Conservation (phyloP, 176 grass and related monocot genomes). For the Eleusine coracana region DNA sequence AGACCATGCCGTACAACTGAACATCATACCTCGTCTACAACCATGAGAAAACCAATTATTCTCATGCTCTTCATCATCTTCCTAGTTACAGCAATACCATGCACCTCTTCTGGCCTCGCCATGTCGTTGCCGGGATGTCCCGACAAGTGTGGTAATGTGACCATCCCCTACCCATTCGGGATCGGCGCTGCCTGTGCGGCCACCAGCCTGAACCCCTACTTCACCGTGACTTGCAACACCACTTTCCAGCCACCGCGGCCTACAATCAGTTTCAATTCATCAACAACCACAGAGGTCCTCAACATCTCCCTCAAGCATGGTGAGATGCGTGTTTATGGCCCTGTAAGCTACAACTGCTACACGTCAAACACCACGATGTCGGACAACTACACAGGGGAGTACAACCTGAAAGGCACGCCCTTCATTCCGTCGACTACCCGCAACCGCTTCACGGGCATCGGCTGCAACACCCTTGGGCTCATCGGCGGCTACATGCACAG, state of each 20-base stretch:
- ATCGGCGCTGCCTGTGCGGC: constrained; percentile 19
- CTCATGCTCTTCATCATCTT: background rate
- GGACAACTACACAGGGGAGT: background rate
- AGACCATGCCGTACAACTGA: background rate
- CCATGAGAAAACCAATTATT: background rate
- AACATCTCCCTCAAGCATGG: constrained; percentile 35
- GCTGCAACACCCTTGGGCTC: constrained; percentile 33
- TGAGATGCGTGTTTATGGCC: constrained; percentile 20
- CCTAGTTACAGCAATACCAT: background rate
- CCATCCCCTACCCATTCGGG: constrained; percentile 44
- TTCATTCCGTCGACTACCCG: constrained; percentile 27
- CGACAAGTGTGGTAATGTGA: constrained; percentile 8
- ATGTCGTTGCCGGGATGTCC: constrained; percentile 27
- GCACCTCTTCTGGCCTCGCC: background rate
- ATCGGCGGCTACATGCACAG: background rate
- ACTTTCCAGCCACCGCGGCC: constrained; percentile 36
- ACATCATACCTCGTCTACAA: background rate
- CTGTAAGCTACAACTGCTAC: constrained; percentile 29
- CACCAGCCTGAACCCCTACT: background rate
- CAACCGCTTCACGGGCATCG: constrained; percentile 38
- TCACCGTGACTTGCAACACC: constrained; percentile 19
- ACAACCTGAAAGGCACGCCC: background rate
- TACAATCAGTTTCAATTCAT: background rate
- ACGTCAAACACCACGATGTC: constrained; percentile 14
- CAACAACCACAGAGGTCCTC: background rate